phyloP scores from a whole-genome alignment of 2,329 filamentous ascomycete species.

The Hypoxylon rubiginosum region DNA sequence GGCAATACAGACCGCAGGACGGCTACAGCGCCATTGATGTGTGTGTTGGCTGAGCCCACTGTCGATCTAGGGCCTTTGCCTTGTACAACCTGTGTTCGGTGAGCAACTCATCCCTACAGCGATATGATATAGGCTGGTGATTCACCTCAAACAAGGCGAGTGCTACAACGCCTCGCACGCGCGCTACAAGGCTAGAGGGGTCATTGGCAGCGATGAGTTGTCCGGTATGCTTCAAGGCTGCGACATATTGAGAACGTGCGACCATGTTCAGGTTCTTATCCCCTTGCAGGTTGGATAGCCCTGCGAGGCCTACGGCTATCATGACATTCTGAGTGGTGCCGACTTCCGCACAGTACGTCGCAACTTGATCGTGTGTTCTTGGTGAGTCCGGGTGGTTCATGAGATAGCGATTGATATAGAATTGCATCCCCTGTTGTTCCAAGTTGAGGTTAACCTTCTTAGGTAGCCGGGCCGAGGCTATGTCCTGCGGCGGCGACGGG shows the following conservation, averaged over 20 bases:
- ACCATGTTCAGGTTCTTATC: conserved; percentile 60
- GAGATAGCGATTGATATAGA: conserved; percentile 66
- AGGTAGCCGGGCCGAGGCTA: conserved; percentile 44
- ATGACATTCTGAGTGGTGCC: conserved; percentile 63
- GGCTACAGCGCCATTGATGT: conserved; percentile 71
- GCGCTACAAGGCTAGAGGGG: conserved; percentile 56
- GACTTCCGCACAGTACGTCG: conserved; percentile 54
- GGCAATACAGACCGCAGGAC: conserved; percentile 65
- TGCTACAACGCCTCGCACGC: conserved; percentile 67
- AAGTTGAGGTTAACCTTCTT: conserved; percentile 58
- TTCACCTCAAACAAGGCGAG: conserved; percentile 73
- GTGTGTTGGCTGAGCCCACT: conserved; percentile 66
- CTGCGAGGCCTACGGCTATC: conserved; percentile 70
- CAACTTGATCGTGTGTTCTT: conserved; percentile 55
- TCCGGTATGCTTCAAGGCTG: conserved; percentile 64
- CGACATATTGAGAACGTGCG: conserved; percentile 67
- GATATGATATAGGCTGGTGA: background rate
- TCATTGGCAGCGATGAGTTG: conserved; percentile 55
- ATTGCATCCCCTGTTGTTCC: conserved; percentile 63
- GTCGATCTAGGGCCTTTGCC: conserved; percentile 63
- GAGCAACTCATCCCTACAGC: conserved; percentile 23
- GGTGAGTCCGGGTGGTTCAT: conserved; percentile 66
- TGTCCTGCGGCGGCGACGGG: conserved; percentile 24
- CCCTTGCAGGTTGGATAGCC: conserved; percentile 66
- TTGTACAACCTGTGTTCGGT: conserved; percentile 50